Conservation (phyloP, 164 flowering plant genomes). For the Sextonia rubra region DNA sequence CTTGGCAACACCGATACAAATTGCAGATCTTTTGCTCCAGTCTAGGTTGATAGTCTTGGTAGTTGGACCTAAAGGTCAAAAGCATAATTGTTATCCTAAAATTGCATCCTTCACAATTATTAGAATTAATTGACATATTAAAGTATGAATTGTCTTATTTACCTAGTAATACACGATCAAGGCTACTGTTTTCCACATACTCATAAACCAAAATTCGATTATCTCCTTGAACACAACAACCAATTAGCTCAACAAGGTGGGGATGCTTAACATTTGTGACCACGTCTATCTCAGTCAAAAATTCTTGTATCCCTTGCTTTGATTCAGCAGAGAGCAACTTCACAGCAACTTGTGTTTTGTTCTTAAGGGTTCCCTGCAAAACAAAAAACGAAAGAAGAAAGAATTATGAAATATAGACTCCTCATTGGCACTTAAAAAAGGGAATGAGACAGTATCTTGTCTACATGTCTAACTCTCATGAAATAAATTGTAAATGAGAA, state of each 20-base stretch:
- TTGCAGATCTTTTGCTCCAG: conserved; percentile 63
- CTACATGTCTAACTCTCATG: background rate
- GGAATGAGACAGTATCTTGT: background rate
- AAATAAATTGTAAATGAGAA: background rate
- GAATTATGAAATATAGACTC: background rate
- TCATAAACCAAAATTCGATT: conserved; percentile 66
- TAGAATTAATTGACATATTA: background rate
- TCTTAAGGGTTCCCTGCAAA: conserved; percentile 52
- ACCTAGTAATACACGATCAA: conserved; percentile 63
- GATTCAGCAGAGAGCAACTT: conserved; percentile 65
- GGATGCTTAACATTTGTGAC: conserved; percentile 65
- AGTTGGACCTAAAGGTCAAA: conserved; percentile 40
- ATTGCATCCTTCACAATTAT: background rate
- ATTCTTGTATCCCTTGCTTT: conserved; percentile 67
- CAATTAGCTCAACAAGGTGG: conserved; percentile 69
- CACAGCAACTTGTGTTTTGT: conserved; percentile 53
- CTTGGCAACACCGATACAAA: conserved; percentile 70
- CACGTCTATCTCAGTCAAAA: conserved; percentile 59
- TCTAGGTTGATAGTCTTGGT: conserved; percentile 35
- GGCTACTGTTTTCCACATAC: conserved; percentile 67
- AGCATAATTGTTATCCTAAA: background rate
- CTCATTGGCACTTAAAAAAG: background rate
- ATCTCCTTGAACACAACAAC: conserved; percentile 55
- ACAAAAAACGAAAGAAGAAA: background rate
- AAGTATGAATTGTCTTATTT: background rate